Evolutionary conservation across 805 yeast genomes (phyloP), one percentile per base, ranked within the genome.

Genomic region (Yarrowia porcina): DNA sequence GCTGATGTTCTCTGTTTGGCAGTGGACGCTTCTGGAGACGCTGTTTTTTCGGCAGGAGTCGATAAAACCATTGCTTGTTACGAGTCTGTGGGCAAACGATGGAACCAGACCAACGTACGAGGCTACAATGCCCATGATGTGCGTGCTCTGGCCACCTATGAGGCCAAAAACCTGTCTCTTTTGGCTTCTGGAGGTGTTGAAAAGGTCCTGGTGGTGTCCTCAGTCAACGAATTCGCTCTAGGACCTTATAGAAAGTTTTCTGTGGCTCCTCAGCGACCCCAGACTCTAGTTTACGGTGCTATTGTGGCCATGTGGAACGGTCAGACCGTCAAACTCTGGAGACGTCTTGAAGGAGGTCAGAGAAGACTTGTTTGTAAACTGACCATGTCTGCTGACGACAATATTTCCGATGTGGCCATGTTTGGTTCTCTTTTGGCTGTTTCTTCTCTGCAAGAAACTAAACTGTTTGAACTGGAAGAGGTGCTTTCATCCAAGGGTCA

Each of bases 21-120:
- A 1, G 76, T 82, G 13, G 90, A 89, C 70, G 74, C 79, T 2
- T 69, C 76, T 1, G 89, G 88, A 67, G 83, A 84, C 32, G 79
- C 81, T 41, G 78, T 94, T 1, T 93, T 90, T 74, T 82, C 93
- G 41, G 96, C 94, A 5, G 97, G 99, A 69, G 91, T 94, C 52
- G 99, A 94, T 73, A 82, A 97, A 69, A 91, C 91, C 71, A 90
- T 94, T 54, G 88, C 84, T 71, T 88, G 86, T 69, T 89, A 87
- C 73, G 78, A 80, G 65, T 74, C 80, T 60, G 78, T 87, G 3
- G 66, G 72, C 42, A 74, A 71, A 64, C 84, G 85, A 70, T 93
- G 98, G 98, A 82, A 88, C 17, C 86, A 84, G 69, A 80, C 85
- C 66, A 82, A 85, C 61, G 89, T 86, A 73, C 81, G 97, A 70